phyloP scores from a whole-genome alignment of 768 basidiomycete genomes.

The Gautieria morchelliformis region DNA sequence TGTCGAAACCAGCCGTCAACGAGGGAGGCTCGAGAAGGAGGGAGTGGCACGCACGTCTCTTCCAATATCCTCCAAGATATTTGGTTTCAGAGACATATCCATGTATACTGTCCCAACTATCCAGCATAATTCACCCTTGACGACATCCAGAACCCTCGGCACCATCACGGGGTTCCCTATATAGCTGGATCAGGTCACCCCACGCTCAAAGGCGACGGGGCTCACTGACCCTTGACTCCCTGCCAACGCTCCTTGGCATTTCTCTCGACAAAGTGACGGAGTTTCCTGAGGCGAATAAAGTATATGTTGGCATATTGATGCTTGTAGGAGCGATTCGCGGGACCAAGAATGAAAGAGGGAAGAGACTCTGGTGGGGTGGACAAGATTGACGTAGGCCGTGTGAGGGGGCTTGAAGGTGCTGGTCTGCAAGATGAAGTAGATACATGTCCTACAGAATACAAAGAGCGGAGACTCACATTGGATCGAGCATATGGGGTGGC shows the following conservation, averaged over 20 bases:
- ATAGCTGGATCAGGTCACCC: background rate
- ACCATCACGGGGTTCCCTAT: slow-evolving; percentile 62
- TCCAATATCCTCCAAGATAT: slow-evolving; percentile 91
- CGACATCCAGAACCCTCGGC: slow-evolving; percentile 79
- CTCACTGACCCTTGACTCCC: slow-evolving; percentile 28
- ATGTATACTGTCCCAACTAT: slow-evolving; percentile 94
- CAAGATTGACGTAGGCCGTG: slow-evolving; percentile 16
- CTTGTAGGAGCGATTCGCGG: slow-evolving; percentile 42
- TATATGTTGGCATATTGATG: slow-evolving; percentile 71
- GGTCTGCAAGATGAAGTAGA: background rate
- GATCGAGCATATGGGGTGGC: background rate
- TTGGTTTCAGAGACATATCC: slow-evolving; percentile 98
- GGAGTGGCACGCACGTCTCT: slow-evolving; percentile 60
- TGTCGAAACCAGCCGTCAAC: slow-evolving; percentile 5
- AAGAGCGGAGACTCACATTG: background rate
- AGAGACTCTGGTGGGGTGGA: slow-evolving; percentile 20
- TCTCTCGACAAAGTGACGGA: slow-evolving; percentile 38
- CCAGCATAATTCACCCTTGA: slow-evolving; percentile 78
- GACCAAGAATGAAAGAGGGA: slow-evolving; percentile 35
- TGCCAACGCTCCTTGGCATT: slow-evolving; percentile 45
- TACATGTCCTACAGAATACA: background rate
- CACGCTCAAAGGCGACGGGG: background rate
- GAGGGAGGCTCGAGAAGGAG: background rate
- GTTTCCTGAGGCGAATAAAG: slow-evolving; percentile 45
- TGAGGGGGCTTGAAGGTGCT: background rate